A percentile compares a stretch with the other conserved stretches of the same genome.
These are phyloP conservation scores for Aspergillus fumigatiaffinis DNA, from an alignment of 2,329 filamentous ascomycete species.

Conservation along the genomic window DNA sequence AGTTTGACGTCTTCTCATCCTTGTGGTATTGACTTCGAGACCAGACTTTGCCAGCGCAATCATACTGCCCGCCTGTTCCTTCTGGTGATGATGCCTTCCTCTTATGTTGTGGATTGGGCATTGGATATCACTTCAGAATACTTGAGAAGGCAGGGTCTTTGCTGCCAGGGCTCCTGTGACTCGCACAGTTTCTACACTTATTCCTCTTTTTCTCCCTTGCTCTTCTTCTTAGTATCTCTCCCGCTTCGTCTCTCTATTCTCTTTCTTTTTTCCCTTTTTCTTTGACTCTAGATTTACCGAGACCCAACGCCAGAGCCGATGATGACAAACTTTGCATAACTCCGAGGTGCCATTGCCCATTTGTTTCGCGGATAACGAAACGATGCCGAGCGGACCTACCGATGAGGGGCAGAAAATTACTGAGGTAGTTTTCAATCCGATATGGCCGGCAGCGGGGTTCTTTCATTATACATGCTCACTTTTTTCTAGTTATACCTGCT, in stretches of 20 bases:
- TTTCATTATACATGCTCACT: background rate
- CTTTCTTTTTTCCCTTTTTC: background rate
- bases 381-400: slow-evolving; percentile 34
- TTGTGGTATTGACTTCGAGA: background rate
- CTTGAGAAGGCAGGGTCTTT: background rate
- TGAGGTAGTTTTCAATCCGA: slow-evolving; percentile 46
- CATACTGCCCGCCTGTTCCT: background rate
- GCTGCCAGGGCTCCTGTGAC: background rate
- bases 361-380: slow-evolving; percentile 27
- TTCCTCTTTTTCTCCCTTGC: background rate
- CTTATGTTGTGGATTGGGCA: background rate
- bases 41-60: background rate
- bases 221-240: background rate
- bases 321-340: slow-evolving; percentile 27
- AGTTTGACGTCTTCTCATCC: background rate
- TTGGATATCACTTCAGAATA: background rate
- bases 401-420: slow-evolving; percentile 32
- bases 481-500: background rate
- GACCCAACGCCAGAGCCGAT: slow-evolving; percentile 16
- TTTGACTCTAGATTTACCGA: background rate
- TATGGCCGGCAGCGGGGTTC: slow-evolving; percentile 9
- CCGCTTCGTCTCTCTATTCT: background rate
- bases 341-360: slow-evolving; percentile 29
- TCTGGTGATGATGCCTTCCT: background rate
- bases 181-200: background rate